Evolutionary conservation across 805 yeast species (phyloP), one percentile per base, ranked within the genome.

Genomic region (Zygotorulaspora danielsina): DNA sequence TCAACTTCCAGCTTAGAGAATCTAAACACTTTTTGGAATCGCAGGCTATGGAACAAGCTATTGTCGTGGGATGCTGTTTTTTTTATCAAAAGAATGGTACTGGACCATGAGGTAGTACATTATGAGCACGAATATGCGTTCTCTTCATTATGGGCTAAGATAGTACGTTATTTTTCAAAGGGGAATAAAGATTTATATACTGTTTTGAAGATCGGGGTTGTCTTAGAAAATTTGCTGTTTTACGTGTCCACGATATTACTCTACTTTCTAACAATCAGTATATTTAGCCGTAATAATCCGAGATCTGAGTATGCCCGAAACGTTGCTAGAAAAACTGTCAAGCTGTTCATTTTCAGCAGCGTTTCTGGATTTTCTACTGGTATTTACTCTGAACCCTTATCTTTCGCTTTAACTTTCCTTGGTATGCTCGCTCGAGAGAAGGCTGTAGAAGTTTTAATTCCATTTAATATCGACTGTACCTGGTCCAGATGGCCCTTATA

Each of bases 51-150:
- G 36, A 68, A 73, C 37, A 77, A 74, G 39, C 66, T 86, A 4
- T 64, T 84, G 18, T 71, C 79, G 3, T 90, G 97, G 97, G 98
- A 90, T 59, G 71, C 81, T 1, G 93, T 88, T 0, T 88, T 80
- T 60, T 88, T 84, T 54, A 59, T 74, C 11, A 76, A 79, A 32
- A 48, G 46, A 6, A 58, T 80, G 39, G 76, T 84, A 15, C 19
- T 38, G 22, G 55, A 61, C 7, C 59, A 72, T 11, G 77, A 72
- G 0, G 59, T 64, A 11, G 63, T 70, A 2, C 58, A 64, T n/a
- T 89, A 70, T 61, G 97, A 90, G 61, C 96, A 90, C 59, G 95
- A 88, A 62, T 84, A 77, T 71, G 97, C 94, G 4, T 90, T 86
- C 57, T 79, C 94, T 19, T 79, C 94, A 19, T 54, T 77, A 2